These are phyloP conservation scores for Diplosphaera chodatii DNA, from an alignment of 139 green algal species.

Conservation along the genomic window DNA sequence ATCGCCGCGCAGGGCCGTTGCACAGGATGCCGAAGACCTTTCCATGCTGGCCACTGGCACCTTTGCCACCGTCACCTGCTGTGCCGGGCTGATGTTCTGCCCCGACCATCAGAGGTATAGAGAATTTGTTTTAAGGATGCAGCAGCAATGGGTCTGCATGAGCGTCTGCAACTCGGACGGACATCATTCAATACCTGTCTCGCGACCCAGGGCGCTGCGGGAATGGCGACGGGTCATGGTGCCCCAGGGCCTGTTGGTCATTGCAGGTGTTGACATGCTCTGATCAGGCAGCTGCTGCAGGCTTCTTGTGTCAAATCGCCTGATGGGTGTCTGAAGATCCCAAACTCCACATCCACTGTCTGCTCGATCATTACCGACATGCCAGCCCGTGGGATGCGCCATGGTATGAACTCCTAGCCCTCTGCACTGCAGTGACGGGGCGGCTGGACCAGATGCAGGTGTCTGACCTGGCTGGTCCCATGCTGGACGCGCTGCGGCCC, in stretches of 20 bases:
- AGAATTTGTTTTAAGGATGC: neutral
- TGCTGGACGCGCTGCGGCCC: neutral
- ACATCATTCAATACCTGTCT: too few relatives aligned
- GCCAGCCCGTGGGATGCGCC: too few relatives aligned
- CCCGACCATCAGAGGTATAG: neutral
- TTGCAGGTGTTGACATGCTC: neutral
- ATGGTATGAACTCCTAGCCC: too few relatives aligned
- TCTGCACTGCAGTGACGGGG: neutral
- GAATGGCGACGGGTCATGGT: constrained; percentile 13
- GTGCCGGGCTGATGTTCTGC: neutral
- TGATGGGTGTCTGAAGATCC: too few relatives aligned
- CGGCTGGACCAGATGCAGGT: neutral
- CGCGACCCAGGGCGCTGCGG: neutral
- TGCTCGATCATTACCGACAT: too few relatives aligned
- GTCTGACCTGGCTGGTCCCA: neutral
- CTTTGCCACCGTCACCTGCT: constrained; percentile 16
- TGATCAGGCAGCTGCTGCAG: neutral
- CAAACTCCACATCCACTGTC: too few relatives aligned
- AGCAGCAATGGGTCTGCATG: neutral
- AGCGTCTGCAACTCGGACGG: too few relatives aligned
- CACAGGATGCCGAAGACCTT: constrained; percentile 16
- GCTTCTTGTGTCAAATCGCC: too few relatives aligned
- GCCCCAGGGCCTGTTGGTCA: neutral
- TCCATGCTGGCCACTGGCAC: neutral
- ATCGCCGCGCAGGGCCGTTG: neutral